Conservation (phyloP, 495 filamentous ascomycete genomes). For the Penicillium mononematosum region DNA sequence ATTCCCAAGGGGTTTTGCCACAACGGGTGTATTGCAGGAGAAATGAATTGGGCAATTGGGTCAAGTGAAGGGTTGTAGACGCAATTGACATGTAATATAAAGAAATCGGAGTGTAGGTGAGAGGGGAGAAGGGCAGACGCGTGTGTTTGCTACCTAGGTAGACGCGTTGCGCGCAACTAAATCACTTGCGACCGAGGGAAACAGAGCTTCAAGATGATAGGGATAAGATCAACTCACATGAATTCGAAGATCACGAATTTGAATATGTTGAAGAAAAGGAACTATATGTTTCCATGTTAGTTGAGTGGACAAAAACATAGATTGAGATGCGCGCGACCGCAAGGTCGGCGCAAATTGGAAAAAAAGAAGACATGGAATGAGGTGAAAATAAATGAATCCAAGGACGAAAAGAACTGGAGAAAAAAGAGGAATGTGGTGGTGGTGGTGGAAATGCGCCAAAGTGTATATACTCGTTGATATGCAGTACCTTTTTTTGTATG, state of each 20-base stretch:
- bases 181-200: slow-evolving; percentile 6
- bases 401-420: slow-evolving; percentile 21
- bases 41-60: background rate
- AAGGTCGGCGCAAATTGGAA: slow-evolving; percentile 21
- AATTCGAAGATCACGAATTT: background rate
- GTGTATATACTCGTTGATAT: slow-evolving; percentile 31
- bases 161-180: slow-evolving; percentile 10
- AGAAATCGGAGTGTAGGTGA: slow-evolving; percentile 14
- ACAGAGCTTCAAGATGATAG: background rate
- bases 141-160: background rate
- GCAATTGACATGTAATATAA: background rate
- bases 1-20: background rate
- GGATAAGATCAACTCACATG: slow-evolving; percentile 7
- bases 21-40: background rate
- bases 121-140: slow-evolving; percentile 5
- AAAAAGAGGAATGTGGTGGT: slow-evolving; percentile 24
- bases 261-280: background rate
- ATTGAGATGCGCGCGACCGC: slow-evolving; percentile 14
- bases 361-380: slow-evolving; percentile 24
- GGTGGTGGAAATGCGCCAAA: slow-evolving; percentile 22
- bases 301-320: slow-evolving; percentile 12
- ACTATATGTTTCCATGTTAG: slow-evolving; percentile 4
- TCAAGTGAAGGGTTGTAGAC: background rate
- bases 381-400: slow-evolving; percentile 15
- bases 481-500: slow-evolving; percentile 52